Conservation (phyloP, 495 filamentous ascomycete genomes). For the Terfezia claveryi region DNA sequence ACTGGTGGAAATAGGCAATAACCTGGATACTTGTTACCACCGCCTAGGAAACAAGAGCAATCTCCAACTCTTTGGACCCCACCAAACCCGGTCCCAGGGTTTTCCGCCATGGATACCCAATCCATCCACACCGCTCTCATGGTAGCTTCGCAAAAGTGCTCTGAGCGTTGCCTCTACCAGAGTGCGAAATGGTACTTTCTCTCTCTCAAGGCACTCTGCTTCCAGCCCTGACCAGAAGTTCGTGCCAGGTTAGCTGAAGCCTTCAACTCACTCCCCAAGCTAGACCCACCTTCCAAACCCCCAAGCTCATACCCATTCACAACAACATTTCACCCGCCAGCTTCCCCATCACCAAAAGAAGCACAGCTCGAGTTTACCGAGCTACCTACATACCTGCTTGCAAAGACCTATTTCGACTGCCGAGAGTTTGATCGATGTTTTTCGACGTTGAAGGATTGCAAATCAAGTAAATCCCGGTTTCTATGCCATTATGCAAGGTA, state of each 20-base stretch:
- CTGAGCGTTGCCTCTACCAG: conserved; percentile 86
- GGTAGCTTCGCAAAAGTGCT: conserved; percentile 69
- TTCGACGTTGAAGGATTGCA: conserved; percentile 30
- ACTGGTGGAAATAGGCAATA: no score
- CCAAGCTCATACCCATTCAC: conserved; percentile 22
- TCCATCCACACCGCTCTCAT: conserved; percentile 35
- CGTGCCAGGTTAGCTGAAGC: conserved; percentile 73
- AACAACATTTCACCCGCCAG: conserved; percentile 1
- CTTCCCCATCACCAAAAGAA: conserved; percentile 36
- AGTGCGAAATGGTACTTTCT: conserved; percentile 73
- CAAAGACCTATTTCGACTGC: conserved; percentile 89
- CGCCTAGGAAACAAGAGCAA: no score
- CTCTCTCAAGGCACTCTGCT: not conserved
- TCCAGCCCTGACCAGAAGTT: conserved; percentile 2
- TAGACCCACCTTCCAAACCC: conserved; percentile 14
- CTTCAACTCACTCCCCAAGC: conserved; percentile 46
- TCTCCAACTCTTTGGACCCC: no score
- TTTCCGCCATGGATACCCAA: no score
- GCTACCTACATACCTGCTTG: conserved; percentile 61
- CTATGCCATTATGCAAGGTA: conserved; percentile 80
- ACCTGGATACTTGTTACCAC: no score
- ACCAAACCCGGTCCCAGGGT: no score
- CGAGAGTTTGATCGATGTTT: conserved; percentile 89
- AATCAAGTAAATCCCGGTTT: conserved; percentile 30
- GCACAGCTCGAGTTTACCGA: conserved; percentile 60